These are phyloP conservation scores for Otatea glauca DNA, from an alignment of 176 grass and related monocot genomes.

Conservation along the genomic window DNA sequence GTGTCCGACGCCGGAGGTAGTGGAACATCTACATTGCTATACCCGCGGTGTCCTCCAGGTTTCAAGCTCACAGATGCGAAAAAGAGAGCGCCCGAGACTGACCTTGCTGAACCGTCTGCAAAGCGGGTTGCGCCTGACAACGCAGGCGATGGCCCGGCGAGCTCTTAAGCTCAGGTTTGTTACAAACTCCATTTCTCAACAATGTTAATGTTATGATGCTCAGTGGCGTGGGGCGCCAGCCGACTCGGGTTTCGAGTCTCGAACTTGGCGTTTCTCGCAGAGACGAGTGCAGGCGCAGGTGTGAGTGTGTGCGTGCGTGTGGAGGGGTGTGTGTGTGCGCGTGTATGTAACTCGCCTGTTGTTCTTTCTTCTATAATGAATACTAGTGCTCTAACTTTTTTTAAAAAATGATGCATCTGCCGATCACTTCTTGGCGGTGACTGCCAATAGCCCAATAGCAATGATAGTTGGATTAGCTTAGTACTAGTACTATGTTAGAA, in stretches of 20 bases:
- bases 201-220: neutral
- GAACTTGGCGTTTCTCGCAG: too few species aligned
- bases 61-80: neutral
- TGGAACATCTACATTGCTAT: neutral
- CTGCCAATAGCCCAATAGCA: neutral
- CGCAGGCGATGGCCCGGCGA: neutral
- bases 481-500: neutral
- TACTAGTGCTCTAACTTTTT: too few species aligned
- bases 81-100: neutral
- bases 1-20: neutral
- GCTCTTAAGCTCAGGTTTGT: constrained; percentile 23
- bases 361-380: too few species aligned
- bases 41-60: neutral
- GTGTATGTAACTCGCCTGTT: too few species aligned
- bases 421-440: neutral
- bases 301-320: too few species aligned
- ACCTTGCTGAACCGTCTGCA: neutral
- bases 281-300: too few species aligned
- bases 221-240: too few species aligned
- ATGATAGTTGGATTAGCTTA: neutral
- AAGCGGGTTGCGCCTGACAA: neutral
- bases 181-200: neutral
- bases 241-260: too few species aligned
- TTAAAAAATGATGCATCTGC: neutral
- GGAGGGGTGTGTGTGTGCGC: too few species aligned